Evolutionary conservation across 768 basidiomycete genomes (phyloP).

Genomic region (Cystobasidium onofrii): DNA sequence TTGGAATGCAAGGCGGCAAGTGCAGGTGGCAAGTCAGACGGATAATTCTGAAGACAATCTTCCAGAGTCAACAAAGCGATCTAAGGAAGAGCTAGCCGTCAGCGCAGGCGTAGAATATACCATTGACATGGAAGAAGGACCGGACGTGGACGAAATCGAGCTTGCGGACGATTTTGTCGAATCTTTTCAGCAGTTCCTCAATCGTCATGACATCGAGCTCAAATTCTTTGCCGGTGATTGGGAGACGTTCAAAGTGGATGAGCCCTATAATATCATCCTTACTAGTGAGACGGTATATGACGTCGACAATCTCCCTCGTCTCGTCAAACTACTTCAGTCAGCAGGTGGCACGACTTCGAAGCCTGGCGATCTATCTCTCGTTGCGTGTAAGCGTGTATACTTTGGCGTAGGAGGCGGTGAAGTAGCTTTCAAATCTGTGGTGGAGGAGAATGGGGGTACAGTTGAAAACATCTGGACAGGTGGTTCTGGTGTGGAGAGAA

Average conservation of each 20-base stretch:
- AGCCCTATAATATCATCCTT: conserved; percentile 56
- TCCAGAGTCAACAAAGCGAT: background rate
- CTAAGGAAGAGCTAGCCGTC: background rate
- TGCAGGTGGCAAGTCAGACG: conserved; percentile 32
- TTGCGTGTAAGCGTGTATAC: conserved; percentile 85
- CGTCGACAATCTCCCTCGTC: conserved; percentile 55
- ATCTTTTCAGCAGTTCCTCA: conserved; percentile 60
- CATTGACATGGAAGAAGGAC: background rate
- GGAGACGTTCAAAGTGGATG: conserved; percentile 45
- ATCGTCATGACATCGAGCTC: conserved; percentile 54
- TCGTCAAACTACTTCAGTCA: conserved; percentile 49
- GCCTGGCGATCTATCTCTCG: conserved; percentile 52
- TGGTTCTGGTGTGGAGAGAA: conserved; percentile 18
- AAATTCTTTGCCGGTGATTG: conserved; percentile 78
- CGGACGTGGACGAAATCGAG: conserved; percentile 54
- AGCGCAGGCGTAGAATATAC: conserved; percentile 14
- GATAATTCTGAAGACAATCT: background rate
- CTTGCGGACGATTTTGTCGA: conserved; percentile 58
- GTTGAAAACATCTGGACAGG: conserved; percentile 53
- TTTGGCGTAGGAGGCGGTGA: conserved; percentile 92
- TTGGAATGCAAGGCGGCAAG: conserved; percentile 20
- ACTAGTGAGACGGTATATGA: conserved; percentile 92
- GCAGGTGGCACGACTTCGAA: conserved; percentile 7
- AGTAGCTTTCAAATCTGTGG: conserved; percentile 58
- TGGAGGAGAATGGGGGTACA: conserved; percentile 49